A percentile compares a stretch with the other conserved stretches of the same genome.
Evolutionary conservation across 306 rosid species (phyloP).

Genomic region (Castanea crenata): DNA sequence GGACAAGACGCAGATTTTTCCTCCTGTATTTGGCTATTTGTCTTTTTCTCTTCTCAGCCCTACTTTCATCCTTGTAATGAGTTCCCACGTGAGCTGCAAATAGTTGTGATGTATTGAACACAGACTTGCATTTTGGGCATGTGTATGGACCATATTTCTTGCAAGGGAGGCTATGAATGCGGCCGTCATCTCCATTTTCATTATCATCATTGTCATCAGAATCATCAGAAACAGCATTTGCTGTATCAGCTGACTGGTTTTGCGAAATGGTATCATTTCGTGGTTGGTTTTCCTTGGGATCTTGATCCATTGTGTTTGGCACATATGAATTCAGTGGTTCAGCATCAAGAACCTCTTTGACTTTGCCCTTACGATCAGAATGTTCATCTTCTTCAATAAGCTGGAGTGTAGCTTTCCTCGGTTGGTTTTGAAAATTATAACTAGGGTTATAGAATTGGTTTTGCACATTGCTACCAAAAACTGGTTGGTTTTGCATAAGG

Average conservation of each 20-base stretch:
- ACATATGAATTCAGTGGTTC: too few species aligned
- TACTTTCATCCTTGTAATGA: conserved; percentile 24
- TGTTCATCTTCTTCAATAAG: not conserved
- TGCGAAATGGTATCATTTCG: not conserved
- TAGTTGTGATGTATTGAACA: conserved; percentile 4
- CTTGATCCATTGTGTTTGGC: not conserved
- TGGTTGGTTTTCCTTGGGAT: not conserved
- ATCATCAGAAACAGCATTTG: not conserved
- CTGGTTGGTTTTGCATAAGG: not conserved
- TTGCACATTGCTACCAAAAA: not conserved
- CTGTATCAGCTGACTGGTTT: not conserved
- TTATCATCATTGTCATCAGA: not conserved
- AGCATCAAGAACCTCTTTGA: too few species aligned
- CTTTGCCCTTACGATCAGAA: too few species aligned
- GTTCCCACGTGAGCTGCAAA: conserved; percentile 34
- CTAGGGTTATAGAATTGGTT: not conserved
- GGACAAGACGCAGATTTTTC: not conserved
- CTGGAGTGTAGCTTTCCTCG: not conserved
- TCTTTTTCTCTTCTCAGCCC: conserved; percentile 12
- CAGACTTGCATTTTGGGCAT: conserved; percentile 23
- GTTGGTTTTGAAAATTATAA: not conserved
- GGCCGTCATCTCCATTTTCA: not conserved
- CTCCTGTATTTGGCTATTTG: conserved; percentile 4
- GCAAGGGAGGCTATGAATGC: conserved; percentile 27
- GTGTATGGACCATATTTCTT: conserved; percentile 31